These are phyloP conservation scores for Irpex sp. DNA, from an alignment of 1,284 basidiomycete species.

Conservation along the genomic window DNA sequence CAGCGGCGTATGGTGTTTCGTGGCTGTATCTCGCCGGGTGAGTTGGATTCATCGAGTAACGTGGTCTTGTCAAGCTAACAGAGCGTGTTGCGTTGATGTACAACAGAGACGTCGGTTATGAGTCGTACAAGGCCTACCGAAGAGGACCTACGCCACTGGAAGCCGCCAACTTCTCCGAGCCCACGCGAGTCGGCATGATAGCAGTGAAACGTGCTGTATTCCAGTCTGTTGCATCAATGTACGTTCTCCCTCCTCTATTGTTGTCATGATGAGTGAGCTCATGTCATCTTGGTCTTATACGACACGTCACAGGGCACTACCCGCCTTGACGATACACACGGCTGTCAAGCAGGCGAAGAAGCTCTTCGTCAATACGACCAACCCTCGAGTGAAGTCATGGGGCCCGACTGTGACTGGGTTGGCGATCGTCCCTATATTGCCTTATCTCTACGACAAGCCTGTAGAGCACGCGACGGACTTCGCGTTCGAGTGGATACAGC, in stretches of 20 bases:
- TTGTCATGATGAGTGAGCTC: background rate
- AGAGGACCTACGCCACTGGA: conserved; percentile 72
- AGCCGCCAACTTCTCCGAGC: conserved; percentile 75
- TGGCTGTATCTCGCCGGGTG: conserved; percentile 77
- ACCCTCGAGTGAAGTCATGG: conserved; percentile 66
- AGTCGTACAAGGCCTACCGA: conserved; percentile 82
- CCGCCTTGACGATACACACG: conserved; percentile 83
- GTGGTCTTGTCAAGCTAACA: background rate
- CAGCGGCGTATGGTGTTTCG: conserved; percentile 81
- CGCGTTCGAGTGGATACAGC: conserved; percentile 65
- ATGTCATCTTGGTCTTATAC: background rate
- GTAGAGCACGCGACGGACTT: conserved; percentile 67
- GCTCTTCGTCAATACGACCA: conserved; percentile 64
- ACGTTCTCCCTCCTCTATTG: conserved; percentile 23
- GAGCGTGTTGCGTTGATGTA: conserved; percentile 15
- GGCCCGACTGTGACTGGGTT: conserved; percentile 80
- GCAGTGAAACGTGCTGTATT: conserved; percentile 80
- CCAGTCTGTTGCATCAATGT: conserved; percentile 90
- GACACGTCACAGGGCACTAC: conserved; percentile 55
- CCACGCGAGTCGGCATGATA: conserved; percentile 65
- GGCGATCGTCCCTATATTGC: conserved; percentile 77
- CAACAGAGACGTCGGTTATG: conserved; percentile 84
- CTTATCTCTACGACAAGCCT: conserved; percentile 83
- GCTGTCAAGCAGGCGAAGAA: conserved; percentile 79
- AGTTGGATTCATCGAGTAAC: conserved; percentile 17